Conservation (phyloP, 805 yeast genomes). For the Myxozyma nipponensis region DNA sequence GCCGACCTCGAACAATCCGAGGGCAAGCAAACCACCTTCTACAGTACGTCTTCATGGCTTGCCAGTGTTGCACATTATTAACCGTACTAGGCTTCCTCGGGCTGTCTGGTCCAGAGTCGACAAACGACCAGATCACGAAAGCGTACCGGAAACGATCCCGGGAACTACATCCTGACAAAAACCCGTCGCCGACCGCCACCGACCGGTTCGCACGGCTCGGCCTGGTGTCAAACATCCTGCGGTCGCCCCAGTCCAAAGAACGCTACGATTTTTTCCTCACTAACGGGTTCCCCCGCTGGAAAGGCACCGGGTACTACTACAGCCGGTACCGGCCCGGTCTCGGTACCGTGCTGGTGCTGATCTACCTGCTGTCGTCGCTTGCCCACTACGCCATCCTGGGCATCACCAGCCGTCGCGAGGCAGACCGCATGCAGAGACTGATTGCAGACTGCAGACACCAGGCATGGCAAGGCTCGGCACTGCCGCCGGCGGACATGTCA, state of each 20-base stretch:
- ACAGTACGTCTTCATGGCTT: constrained; percentile 52
- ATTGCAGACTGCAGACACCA: constrained; percentile 34
- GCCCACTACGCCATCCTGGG: constrained; percentile 58
- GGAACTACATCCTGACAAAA: constrained; percentile 83
- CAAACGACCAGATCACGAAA: constrained; percentile 35
- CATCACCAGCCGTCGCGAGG: constrained; percentile 55
- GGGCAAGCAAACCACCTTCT: constrained; percentile 60
- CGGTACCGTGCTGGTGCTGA: constrained; percentile 47
- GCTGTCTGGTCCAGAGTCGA: constrained; percentile 44
- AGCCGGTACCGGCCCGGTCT: constrained; percentile 64
- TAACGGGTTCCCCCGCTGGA: constrained; percentile 83
- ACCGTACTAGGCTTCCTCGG: constrained; percentile 38
- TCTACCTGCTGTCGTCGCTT: constrained; percentile 49
- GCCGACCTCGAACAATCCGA: constrained; percentile 60
- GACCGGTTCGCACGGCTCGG: constrained; percentile 77
- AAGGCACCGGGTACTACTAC: constrained; percentile 62
- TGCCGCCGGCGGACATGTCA: constrained; percentile 28
- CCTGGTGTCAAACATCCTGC: constrained; percentile 66
- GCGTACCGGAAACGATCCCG: constrained; percentile 63
- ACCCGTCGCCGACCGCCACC: constrained; percentile 50
- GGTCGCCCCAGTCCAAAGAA: constrained; percentile 51
- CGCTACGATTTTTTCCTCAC: constrained; percentile 80
- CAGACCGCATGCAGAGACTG: constrained; percentile 46
- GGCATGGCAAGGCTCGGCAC: constrained; percentile 33
- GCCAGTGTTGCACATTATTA: not conserved